Evolutionary conservation across 2,329 filamentous ascomycete genomes (phyloP).

Genomic region (Berkeleyomyces rouxiae): DNA sequence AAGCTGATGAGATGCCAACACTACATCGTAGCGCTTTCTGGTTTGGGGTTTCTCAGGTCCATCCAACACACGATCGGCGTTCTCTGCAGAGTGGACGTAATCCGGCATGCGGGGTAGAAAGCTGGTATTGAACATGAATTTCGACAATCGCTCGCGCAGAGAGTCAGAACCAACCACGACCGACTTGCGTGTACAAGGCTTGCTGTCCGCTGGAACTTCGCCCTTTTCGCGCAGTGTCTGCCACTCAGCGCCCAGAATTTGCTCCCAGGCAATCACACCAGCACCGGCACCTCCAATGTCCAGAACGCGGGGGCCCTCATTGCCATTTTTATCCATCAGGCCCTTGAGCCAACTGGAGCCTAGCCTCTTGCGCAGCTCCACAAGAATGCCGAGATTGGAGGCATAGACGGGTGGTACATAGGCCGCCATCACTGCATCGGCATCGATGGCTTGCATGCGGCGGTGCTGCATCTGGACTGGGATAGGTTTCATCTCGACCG

Average conservation of each 20-base stretch:
- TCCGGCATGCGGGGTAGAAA: slow-evolving; percentile 88
- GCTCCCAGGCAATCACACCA: slow-evolving; percentile 57
- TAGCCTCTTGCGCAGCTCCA: slow-evolving; percentile 57
- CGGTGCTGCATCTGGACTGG: slow-evolving; percentile 45
- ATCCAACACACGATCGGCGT: slow-evolving; percentile 41
- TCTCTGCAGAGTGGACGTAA: slow-evolving; percentile 50
- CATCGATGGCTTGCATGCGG: slow-evolving; percentile 58
- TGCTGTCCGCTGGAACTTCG: slow-evolving; percentile 19
- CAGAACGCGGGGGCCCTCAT: slow-evolving; percentile 44
- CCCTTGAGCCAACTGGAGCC: slow-evolving; percentile 54
- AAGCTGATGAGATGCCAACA: slow-evolving; percentile 74
- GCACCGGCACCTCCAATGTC: slow-evolving; percentile 63
- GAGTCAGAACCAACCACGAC: slow-evolving; percentile 63
- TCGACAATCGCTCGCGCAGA: slow-evolving; percentile 58
- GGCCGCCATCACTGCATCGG: slow-evolving; percentile 53
- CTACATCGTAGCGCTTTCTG: slow-evolving; percentile 72
- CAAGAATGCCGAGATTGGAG: slow-evolving; percentile 47
- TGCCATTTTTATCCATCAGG: slow-evolving; percentile 40
- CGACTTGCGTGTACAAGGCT: slow-evolving; percentile 54
- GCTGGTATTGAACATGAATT: slow-evolving; percentile 70
- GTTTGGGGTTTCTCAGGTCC: slow-evolving; percentile 36
- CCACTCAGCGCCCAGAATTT: slow-evolving; percentile 70
- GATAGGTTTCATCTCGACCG: slow-evolving; percentile 45
- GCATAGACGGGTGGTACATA: slow-evolving; percentile 58
- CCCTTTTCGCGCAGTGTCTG: slow-evolving; percentile 43